A percentile compares a stretch with the other conserved stretches of the same genome.
Conservation (phyloP, 441 rosid species). For the Populus trichocarpa region DNA sequence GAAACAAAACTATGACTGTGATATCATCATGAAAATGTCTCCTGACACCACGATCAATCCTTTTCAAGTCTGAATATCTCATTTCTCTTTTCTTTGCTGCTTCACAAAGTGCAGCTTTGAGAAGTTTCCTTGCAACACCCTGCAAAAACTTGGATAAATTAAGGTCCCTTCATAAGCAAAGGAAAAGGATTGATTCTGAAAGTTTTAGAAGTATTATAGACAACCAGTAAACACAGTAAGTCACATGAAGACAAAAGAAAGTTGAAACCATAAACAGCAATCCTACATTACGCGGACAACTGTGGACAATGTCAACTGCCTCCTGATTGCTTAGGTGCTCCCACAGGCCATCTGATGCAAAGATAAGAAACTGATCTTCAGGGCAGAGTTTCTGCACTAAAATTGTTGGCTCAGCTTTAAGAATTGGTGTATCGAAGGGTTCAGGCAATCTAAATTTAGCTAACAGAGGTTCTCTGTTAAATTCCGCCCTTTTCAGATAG, state of each 20-base stretch:
- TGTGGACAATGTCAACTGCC: constrained; percentile 59
- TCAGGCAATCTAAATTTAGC: constrained; percentile 73
- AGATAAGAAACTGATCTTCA: constrained; percentile 83
- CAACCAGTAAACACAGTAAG: neutral
- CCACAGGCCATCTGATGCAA: constrained; percentile 97
- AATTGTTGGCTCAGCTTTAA: constrained; percentile 78
- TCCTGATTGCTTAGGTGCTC: constrained; percentile 47
- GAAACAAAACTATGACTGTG: constrained; percentile 70
- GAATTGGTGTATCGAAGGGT: constrained; percentile 67
- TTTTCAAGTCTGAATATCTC: constrained; percentile 88
- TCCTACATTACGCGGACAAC: constrained; percentile 66
- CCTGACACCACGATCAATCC: constrained; percentile 86
- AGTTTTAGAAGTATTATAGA: neutral
- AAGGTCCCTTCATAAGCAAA: neutral
- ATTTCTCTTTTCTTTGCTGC: constrained; percentile 93
- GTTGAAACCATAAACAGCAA: constrained; percentile 14
- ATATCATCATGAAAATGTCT: constrained; percentile 96
- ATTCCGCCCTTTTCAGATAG: constrained; percentile 76
- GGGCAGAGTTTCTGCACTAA: constrained; percentile 60
- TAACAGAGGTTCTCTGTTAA: constrained; percentile 71
- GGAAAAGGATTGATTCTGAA: neutral
- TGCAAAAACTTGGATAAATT: constrained; percentile 20
- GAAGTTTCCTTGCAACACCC: constrained; percentile 77
- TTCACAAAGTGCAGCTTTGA: constrained; percentile 67
- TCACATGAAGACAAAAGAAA: neutral